Conservation (phyloP, 345 rosid species). For the Populus tremula region DNA sequence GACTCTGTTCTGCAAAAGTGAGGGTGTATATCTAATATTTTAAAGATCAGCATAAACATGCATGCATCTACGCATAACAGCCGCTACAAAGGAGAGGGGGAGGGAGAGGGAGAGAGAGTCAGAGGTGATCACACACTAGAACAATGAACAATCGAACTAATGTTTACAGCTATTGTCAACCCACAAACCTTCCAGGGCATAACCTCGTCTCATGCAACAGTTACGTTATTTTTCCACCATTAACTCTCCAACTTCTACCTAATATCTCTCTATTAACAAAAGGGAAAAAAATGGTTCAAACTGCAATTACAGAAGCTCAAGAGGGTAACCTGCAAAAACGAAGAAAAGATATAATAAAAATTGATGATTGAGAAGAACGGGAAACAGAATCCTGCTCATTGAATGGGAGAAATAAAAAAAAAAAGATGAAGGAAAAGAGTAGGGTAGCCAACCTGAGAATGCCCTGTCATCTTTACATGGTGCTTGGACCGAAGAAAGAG, state of each 20-base stretch:
- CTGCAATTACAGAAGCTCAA: constrained; percentile 11
- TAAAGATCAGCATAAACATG: no score
- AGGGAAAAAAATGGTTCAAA: background rate
- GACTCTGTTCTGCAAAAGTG: no score
- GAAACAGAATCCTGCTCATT: background rate
- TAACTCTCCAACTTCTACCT: constrained; percentile 21
- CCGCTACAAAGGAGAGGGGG: constrained; percentile 19
- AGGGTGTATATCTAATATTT: no score
- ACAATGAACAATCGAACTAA: background rate
- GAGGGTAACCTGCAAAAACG: constrained; percentile 22
- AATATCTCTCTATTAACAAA: constrained; percentile 22
- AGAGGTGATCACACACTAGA: constrained; percentile 2
- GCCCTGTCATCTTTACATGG: constrained; percentile 1
- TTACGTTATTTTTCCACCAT: constrained; percentile 6
- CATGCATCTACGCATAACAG: constrained; percentile 6
- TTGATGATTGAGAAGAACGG: background rate
- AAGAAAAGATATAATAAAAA: background rate
- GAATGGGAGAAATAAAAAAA: background rate
- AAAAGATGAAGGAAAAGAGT: background rate
- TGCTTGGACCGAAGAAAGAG: constrained; percentile 10
- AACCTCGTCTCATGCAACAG: background rate
- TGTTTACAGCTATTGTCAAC: background rate
- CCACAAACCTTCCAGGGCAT: constrained; percentile 24
- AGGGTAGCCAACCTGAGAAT: constrained; percentile 34
- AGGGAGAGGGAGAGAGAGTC: background rate